These are phyloP conservation scores for Agrostemma githago DNA, from an alignment of 148 eudicot species.

Conservation along the genomic window DNA sequence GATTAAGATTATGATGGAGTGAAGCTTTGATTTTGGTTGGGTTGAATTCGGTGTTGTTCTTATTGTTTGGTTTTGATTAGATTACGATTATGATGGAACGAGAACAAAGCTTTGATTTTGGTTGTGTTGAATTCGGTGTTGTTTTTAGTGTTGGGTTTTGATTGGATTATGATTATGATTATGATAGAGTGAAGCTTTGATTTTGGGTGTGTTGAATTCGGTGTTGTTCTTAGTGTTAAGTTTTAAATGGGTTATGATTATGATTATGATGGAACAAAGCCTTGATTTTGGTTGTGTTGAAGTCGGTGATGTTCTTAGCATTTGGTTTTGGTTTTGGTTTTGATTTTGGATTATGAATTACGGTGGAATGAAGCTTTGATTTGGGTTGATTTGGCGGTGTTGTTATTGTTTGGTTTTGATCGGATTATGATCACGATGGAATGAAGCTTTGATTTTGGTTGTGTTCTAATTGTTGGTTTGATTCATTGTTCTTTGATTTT, in stretches of 20 bases:
- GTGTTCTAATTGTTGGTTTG: neutral
- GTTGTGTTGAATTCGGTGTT: too few relatives aligned
- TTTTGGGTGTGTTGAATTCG: too few relatives aligned
- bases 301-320: neutral
- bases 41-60: neutral
- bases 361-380: neutral
- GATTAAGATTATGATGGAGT: neutral
- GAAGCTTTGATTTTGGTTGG: neutral
- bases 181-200: too few relatives aligned
- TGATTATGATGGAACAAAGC: neutral
- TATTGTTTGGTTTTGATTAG: neutral
- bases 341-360: too few relatives aligned
- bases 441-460: neutral
- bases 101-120: too few relatives aligned
- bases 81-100: too few relatives aligned
- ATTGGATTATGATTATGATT: too few relatives aligned
- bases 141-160: too few relatives aligned
- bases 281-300: neutral
- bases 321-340: neutral
- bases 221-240: too few relatives aligned
- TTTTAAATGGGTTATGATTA: too few relatives aligned
- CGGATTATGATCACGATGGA: neutral
- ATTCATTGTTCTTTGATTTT: neutral
- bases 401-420: neutral
- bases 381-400: neutral